Conservation (phyloP, 495 filamentous ascomycete species). For the Astrocystis sublimbata region DNA sequence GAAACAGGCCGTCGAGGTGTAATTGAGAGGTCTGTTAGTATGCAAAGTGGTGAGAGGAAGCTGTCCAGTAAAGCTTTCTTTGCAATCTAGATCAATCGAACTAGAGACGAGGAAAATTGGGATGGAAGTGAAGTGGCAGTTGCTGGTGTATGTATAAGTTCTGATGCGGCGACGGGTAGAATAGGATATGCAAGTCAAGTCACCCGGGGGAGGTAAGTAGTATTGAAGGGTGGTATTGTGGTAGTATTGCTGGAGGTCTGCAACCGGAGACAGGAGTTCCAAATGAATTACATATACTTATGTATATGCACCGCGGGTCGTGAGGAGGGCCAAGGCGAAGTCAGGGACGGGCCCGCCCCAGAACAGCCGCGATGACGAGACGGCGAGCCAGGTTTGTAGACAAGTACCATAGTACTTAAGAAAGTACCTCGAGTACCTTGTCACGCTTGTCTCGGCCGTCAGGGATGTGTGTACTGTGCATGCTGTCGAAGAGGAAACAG, state of each 20-base stretch:
- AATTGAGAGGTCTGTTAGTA: not conserved
- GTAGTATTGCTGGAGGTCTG: not conserved
- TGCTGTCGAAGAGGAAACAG: too few species aligned
- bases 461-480: too few species aligned
- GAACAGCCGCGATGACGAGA: not conserved
- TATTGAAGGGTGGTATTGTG: too few species aligned
- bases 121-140: not conserved
- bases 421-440: too few species aligned
- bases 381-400: not conserved
- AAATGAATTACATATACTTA: too few species aligned
- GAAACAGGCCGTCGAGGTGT: not conserved
- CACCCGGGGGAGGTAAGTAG: too few species aligned
- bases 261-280: not conserved
- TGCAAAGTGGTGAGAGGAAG: not conserved
- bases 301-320: too few species aligned
- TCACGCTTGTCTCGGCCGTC: too few species aligned
- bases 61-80: not conserved
- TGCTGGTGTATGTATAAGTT: constrained; percentile 8
- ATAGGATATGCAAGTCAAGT: constrained; percentile 4
- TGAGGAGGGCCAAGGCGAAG: too few species aligned
- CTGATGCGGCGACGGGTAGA: not conserved
- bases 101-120: not conserved
- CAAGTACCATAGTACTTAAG: too few species aligned
- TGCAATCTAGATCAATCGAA: not conserved
- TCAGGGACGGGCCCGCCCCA: too few species aligned